A percentile compares a stretch with the other conserved stretches of the same genome.
Evolutionary conservation across 2,329 filamentous ascomycete species (phyloP).

Genomic region (Cladobotryum protrusum): DNA sequence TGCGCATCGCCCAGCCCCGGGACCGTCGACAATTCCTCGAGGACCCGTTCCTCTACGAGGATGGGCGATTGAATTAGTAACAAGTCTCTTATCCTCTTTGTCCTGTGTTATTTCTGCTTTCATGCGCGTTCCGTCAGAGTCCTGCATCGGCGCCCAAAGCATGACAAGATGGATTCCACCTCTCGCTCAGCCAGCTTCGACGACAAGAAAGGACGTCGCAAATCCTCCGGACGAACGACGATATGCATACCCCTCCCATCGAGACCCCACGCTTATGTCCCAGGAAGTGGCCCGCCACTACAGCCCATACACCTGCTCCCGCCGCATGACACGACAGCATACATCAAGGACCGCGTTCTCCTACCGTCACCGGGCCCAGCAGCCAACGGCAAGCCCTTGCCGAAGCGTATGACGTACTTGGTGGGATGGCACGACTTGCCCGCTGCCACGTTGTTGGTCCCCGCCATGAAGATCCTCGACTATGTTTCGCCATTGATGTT

Average conservation of each 20-base stretch:
- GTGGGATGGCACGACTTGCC: conserved; percentile 50
- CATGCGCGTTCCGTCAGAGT: background rate
- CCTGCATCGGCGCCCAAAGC: background rate
- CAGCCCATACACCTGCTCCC: conserved; percentile 43
- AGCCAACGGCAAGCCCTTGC: conserved; percentile 29
- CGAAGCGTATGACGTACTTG: conserved; percentile 46
- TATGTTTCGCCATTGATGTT: conserved; percentile 52
- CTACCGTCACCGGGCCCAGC: conserved; percentile 31
- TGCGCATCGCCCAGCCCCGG: background rate
- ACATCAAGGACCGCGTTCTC: conserved; percentile 49
- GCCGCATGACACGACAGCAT: conserved; percentile 46
- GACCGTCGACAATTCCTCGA: background rate
- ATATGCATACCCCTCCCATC: conserved; percentile 9
- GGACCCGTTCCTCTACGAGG: background rate
- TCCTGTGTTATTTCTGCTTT: too few species aligned
- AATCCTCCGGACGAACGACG: background rate
- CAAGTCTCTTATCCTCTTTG: too few species aligned
- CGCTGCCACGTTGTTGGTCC: conserved; percentile 40
- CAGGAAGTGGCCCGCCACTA: conserved; percentile 42
- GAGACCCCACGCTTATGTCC: conserved; percentile 31
- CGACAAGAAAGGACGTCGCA: background rate
- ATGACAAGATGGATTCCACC: background rate
- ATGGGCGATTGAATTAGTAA: too few species aligned
- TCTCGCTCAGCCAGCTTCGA: background rate
- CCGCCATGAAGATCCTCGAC: conserved; percentile 43